Evolutionary conservation across 2,329 filamentous ascomycete species (phyloP), one percentile per base, ranked within the genome.

Genomic region (Hyphodiscus sp.): DNA sequence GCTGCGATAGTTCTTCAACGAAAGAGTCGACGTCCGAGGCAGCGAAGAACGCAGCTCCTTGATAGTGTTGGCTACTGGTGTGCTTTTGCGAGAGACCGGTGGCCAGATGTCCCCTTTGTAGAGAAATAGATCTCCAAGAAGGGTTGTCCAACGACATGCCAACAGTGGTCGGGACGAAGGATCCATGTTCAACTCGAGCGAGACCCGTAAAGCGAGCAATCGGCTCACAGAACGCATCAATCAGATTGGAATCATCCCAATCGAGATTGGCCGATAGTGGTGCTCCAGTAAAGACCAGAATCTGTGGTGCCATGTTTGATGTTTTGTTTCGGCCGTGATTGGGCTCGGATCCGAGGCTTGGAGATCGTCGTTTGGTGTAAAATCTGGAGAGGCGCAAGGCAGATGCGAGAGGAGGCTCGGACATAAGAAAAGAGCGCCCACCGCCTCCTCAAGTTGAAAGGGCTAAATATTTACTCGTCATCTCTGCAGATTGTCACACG

Each of bases 71-170:
- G 45, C 62, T 58, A 43, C 73, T 62, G 55, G 69, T 66, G 58
- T 77, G 73, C 13, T 67, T 67, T 56, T 80, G 79, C n/a, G 78
- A 80, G 6, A 55, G 72, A 26, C 79, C 77, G 0, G 78, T 79
- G 8, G 69, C 69, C 4, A 82, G 66, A 41, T 73, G 72, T n/a
- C 70, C 65, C 45, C 68, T 71, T 18, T 71, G 65, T 1, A 83
- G 63, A 0, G 78, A 72, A 8, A 85, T 70, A 5, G 76, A 78
- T 45, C 81, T 74, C 82, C 82, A 85, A 30, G 56, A 49, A 20
- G 62, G 56, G 44, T 57, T 59, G 20, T 46, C 52, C 10, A 49
- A 56, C 15, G 51, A 48, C 30, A 54, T 49, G 23, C 51, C 49
- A 7, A 49, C 16, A 19, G 50, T 45, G 45, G 41, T 33, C 44